Evolutionary conservation across 345 rosid species (phyloP), one percentile per base, ranked within the genome.

Genomic region (Dimocarpus longan): DNA sequence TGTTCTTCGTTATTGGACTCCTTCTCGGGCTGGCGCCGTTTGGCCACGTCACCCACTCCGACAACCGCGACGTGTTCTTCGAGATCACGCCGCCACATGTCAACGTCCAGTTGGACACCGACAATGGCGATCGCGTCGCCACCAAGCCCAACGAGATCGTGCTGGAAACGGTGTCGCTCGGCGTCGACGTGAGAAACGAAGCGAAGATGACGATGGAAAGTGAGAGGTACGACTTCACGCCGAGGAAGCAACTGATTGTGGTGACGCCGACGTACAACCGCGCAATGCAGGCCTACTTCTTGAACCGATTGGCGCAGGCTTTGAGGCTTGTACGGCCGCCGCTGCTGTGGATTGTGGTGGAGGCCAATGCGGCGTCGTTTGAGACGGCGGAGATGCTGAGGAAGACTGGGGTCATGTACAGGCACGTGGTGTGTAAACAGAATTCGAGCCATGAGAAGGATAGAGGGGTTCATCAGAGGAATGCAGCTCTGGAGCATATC

Each of bases 281-380:
- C 63, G 97, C 91, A 59, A 72, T 86, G 80, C 99, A 95, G 80
- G 97, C 90, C 4, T 95, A 90, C 76, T 91, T 84, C 76, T 81
- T 95, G 78, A 91, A 82, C 81, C 88, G 97, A 80, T 60, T 95
- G 71, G 96, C 91, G 70, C 99, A 95, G 72, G 88, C 90, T 40
- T 75, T 95, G 86, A 88, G 91, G 85, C 88, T 93, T 18, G 96
- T 92, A 76, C 87, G 82, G 75, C 91, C 95, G 21, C 99, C 99
- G 39, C 21, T 95, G 63, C 80, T 95, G 77, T 95, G 99, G 99
- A 88, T 95, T 50, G 98, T 93, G 83, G 99, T 93, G 76, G 99
- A 95, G 81, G 88, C 84, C 67, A 87, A 86, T 48, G 75, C 77
- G 10, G 95, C 92, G 43, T 88, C 98, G 22, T 77, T 84, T 78